These are phyloP conservation scores for Yamadazyma kanchanaburiensis DNA, from an alignment of 1,139 yeast genomes.

Conservation along the genomic window DNA sequence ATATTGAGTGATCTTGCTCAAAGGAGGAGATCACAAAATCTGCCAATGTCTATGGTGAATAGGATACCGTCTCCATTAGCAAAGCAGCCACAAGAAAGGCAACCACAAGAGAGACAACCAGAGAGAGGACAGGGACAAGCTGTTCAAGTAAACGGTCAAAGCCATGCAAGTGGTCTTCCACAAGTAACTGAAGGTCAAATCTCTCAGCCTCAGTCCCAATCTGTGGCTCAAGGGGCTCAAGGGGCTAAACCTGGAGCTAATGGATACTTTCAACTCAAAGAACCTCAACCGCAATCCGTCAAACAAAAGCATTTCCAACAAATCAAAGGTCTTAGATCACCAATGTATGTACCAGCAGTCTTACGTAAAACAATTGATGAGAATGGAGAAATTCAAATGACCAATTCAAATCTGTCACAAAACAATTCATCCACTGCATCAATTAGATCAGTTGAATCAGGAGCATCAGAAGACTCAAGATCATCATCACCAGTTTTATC, in stretches of 20 bases:
- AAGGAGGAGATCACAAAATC: conserved; percentile 12
- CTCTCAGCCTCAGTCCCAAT: no score
- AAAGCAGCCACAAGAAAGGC: conserved; percentile 1
- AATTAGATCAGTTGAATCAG: conserved; percentile 34
- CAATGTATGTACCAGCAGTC: conserved; percentile 88
- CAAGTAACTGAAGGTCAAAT: no score
- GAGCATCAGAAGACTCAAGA: conserved; percentile 27
- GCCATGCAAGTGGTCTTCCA: background rate
- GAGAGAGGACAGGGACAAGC: no score
- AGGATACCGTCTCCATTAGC: conserved; percentile 9
- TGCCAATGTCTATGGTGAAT: conserved; percentile 4
- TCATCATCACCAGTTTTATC: conserved; percentile 14
- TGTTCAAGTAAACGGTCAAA: background rate
- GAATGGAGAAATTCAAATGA: conserved; percentile 5
- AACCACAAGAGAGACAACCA: conserved; percentile 4
- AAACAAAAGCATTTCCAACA: conserved; percentile 36
- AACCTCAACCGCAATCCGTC: conserved; percentile 5
- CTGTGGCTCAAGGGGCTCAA: background rate
- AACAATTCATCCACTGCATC: conserved; percentile 25
- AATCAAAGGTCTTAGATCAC: conserved; percentile 72
- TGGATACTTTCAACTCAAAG: conserved; percentile 3
- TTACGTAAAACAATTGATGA: conserved; percentile 47
- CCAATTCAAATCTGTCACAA: conserved; percentile 3
- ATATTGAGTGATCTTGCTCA: conserved; percentile 11
- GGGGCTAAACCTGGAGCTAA: background rate